These are phyloP conservation scores for Penicillium longicatenatum DNA, from an alignment of 495 filamentous ascomycete genomes.

Conservation along the genomic window DNA sequence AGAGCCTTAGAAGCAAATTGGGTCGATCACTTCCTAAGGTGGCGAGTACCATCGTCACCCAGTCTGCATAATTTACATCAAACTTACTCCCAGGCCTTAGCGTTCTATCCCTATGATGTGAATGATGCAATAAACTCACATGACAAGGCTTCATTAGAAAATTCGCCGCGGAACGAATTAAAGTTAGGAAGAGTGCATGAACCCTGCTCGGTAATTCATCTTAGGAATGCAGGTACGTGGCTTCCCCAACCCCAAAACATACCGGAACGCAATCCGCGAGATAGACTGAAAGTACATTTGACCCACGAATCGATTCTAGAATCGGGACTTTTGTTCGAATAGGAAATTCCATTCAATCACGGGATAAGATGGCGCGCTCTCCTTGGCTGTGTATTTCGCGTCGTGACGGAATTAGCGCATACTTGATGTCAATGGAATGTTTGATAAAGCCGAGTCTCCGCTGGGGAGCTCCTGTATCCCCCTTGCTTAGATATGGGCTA, in stretches of 20 bases:
- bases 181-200: neutral
- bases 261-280: neutral
- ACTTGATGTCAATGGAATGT: conserved; percentile 9
- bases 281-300: neutral
- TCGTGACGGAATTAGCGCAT: conserved; percentile 2
- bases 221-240: neutral
- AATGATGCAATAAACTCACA: neutral
- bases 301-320: neutral
- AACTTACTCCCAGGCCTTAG: too few species aligned
- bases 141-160: neutral
- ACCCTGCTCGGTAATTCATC: neutral
- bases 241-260: neutral
- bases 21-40: too few species aligned
- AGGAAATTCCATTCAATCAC: neutral
- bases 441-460: conserved; percentile 3
- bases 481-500: neutral
- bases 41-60: too few species aligned
- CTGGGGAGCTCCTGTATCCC: conserved; percentile 1
- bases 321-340: neutral
- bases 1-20: too few species aligned
- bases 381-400: neutral
- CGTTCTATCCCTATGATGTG: too few species aligned
- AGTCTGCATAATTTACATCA: too few species aligned
- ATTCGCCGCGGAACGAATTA: neutral
- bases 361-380: neutral